Evolutionary conservation across 169 alveolate species (phyloP), one percentile per base, ranked within the genome.

Genomic region (Cryptosporidium baileyi): DNA sequence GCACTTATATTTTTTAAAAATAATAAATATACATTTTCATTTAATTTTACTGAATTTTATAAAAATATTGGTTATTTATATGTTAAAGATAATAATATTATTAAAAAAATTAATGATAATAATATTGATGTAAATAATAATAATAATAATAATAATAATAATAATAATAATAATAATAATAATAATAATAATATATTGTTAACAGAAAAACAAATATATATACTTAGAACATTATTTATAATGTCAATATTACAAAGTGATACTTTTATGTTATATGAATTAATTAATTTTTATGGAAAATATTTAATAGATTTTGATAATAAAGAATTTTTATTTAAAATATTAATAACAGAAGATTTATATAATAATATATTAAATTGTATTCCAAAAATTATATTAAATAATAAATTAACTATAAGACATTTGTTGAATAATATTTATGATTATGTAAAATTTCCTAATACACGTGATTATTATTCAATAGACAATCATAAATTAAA

Each of bases 31-130:
- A 65, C 81, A 63, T 92, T 94, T 82, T 93, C 91, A 13, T 90
- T 94, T 65, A 89, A 92, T 62, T 94, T 94, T 89, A 92, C 91
- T 13, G 52, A 89, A 32, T 93, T 94, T 80, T 94, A 94, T 63
- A 82, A 65, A 61, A 89, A 80, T n/a, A 57, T 82, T 49, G 60
- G 85, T 38, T 6, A 57, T 57, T 24, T 19, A 5, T 57, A 30
- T 22, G 13, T 2, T 19, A 43, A 11, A 9, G 9, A n/a, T n/a
- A 47, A 11, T 47, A 9, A 47, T 11, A 11, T 47, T n/a, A 6
- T 9, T n/a, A 47, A 47, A 47, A 3, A n/a, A 11, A n/a, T 47
- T 47, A 9, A 11, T 47, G 59, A 47, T 3, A 47, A 47, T 47
- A 4, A 1, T 47, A 3, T 4, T n/a, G n/a, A n/a, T n/a, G 15